Evolutionary conservation across 129 eudicot species (phyloP).

Genomic region (Flaveria brownii): DNA sequence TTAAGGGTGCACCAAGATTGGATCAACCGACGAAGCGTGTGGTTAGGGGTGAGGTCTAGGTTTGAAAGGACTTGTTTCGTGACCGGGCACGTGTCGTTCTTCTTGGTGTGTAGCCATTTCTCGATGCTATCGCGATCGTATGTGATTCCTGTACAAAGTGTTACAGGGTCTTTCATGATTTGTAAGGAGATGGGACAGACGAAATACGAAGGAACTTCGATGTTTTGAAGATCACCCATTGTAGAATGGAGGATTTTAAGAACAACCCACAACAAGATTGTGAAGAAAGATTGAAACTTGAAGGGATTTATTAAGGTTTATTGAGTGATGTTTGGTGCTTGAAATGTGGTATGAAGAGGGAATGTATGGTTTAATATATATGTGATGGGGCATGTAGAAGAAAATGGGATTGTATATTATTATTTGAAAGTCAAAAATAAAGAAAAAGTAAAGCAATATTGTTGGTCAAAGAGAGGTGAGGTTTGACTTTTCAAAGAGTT

Average conservation of each 20-base stretch:
- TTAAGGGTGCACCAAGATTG: constrained; percentile 70
- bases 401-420: neutral
- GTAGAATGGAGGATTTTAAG: constrained; percentile 10
- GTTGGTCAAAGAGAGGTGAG: constrained; percentile 29
- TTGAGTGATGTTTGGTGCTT: neutral
- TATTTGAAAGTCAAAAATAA: constrained; percentile 33
- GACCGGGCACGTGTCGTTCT: constrained; percentile 53
- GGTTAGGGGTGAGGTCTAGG: constrained; percentile 51
- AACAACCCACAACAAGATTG: constrained; percentile 17
- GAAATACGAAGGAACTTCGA: constrained; percentile 63
- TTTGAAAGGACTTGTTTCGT: constrained; percentile 47
- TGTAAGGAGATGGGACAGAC: constrained; percentile 66
- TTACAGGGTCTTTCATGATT: constrained; percentile 72
- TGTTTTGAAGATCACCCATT: constrained; percentile 36
- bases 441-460: constrained; percentile 35
- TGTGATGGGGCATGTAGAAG: constrained; percentile 15
- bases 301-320: constrained; percentile 5
- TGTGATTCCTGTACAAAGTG: constrained; percentile 57
- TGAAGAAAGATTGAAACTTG: constrained; percentile 8
- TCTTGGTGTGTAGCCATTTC: constrained; percentile 48
- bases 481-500: constrained; percentile 32
- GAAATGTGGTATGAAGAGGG: neutral
- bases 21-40: constrained; percentile 53
- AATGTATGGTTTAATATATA: constrained; percentile 18
- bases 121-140: constrained; percentile 67